Evolutionary conservation across 2,329 filamentous ascomycete genomes (phyloP).

Genomic region (Colletotrichum sp.): DNA sequence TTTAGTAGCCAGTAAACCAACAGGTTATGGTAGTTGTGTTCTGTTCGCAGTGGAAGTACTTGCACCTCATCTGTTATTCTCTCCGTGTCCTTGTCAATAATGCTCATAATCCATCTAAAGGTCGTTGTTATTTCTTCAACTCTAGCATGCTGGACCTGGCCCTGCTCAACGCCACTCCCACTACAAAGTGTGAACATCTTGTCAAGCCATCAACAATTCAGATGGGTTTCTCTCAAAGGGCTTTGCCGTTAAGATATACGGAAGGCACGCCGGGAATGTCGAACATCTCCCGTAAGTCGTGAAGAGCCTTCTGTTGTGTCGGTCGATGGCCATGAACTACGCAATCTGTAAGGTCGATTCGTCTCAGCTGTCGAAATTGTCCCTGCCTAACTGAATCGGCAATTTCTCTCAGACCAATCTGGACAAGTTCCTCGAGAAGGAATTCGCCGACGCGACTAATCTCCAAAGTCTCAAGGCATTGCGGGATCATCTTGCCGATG

Average conservation of each 20-base stretch:
- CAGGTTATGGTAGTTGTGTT: not conserved
- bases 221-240: not conserved
- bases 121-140: not conserved
- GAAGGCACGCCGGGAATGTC: not conserved
- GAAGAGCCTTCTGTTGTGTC: not conserved
- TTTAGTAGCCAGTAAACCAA: too few relatives aligned
- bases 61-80: not conserved
- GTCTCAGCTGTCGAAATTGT: not conserved
- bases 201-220: not conserved
- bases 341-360: not conserved
- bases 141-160: not conserved
- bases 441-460: not conserved
- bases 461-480: not conserved
- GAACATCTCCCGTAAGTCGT: not conserved
- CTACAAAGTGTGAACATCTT: not conserved
- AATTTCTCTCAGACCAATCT: not conserved
- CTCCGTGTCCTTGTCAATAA: not conserved
- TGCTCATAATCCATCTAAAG: not conserved
- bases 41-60: not conserved
- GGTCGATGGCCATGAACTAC: fast-evolving
- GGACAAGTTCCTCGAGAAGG: not conserved
- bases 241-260: not conserved
- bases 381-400: not conserved
- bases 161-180: not conserved
- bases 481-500: not conserved